phyloP scores from a whole-genome alignment of 2,329 filamentous ascomycete genomes.

The Teratosphaeria destructans region DNA sequence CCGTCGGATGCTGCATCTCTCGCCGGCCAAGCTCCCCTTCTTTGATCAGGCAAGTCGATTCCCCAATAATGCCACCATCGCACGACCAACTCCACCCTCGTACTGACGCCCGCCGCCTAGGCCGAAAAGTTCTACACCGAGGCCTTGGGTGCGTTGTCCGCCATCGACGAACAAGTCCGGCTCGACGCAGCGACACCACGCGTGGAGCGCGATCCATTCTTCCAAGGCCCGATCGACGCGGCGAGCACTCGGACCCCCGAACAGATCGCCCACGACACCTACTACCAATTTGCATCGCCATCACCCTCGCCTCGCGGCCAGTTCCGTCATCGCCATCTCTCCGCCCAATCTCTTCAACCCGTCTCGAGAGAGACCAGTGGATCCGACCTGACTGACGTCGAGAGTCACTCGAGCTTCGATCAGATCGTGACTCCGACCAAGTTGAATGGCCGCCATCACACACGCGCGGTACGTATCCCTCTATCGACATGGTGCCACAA shows the following conservation, averaged over 20 bases:
- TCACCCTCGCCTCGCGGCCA: not conserved
- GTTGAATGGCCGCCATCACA: too few relatives aligned
- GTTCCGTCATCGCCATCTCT: not conserved
- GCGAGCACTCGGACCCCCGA: not conserved
- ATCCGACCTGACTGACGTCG: constrained; percentile 15
- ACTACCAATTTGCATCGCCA: constrained; percentile 1
- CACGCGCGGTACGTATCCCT: too few relatives aligned
- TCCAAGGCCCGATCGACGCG: not conserved
- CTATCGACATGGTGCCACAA: too few relatives aligned
- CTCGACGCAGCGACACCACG: not conserved
- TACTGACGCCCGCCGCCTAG: not conserved
- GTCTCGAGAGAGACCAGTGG: constrained; percentile 1
- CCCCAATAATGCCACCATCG: not conserved
- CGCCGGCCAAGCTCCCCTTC: constrained; percentile 32
- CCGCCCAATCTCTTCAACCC: not conserved
- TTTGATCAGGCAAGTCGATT: constrained; percentile 20
- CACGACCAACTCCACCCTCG: too few relatives aligned
- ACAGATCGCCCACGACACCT: not conserved
- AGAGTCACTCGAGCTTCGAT: constrained; percentile 21
- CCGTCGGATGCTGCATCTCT: constrained; percentile 36
- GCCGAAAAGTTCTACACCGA: constrained; percentile 31
- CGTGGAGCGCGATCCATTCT: not conserved
- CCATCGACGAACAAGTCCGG: not conserved
- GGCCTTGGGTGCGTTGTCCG: constrained; percentile 15
- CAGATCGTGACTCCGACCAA: constrained; percentile 18